phyloP scores from a whole-genome alignment of 805 yeast genomes.

The Kodamaea fukazawae region DNA sequence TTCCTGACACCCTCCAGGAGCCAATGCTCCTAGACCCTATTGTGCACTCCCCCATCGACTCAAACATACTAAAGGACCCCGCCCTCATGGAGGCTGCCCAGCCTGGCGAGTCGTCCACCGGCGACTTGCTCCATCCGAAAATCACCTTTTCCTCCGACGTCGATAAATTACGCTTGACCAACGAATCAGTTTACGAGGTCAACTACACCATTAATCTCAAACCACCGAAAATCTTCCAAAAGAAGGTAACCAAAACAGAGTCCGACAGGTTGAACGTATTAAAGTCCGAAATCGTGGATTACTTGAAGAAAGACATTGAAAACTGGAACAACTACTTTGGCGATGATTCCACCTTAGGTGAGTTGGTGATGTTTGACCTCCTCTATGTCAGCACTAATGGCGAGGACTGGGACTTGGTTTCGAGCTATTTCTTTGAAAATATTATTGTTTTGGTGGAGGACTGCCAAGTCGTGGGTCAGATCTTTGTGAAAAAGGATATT shows the following conservation, averaged over 20 bases:
- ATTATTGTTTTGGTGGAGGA: slow-evolving; percentile 26
- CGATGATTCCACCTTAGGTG: slow-evolving; percentile 16
- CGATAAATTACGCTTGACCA: slow-evolving; percentile 5
- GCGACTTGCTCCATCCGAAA: slow-evolving; percentile 11
- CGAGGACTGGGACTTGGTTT: slow-evolving; percentile 37
- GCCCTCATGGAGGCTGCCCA: background rate
- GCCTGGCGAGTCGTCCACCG: background rate
- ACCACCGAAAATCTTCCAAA: slow-evolving; percentile 19
- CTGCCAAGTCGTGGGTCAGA: slow-evolving; percentile 37
- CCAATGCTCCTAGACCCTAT: slow-evolving; percentile 5
- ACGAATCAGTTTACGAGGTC: slow-evolving; percentile 11
- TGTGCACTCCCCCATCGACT: background rate
- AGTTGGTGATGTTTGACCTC: slow-evolving; percentile 39
- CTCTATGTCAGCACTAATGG: slow-evolving; percentile 44
- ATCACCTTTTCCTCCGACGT: slow-evolving; percentile 8
- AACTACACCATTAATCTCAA: slow-evolving; percentile 19
- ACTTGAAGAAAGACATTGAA: slow-evolving; percentile 1
- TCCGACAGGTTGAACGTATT: background rate
- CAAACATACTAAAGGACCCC: background rate
- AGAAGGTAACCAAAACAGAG: background rate
- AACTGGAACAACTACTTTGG: slow-evolving; percentile 10
- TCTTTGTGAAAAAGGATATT: slow-evolving; percentile 37
- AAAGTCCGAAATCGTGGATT: slow-evolving; percentile 1
- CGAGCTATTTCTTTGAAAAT: slow-evolving; percentile 33
- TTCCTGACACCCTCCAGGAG: slow-evolving; percentile 12